These are phyloP conservation scores for Cornus suecica DNA, from an alignment of 148 eudicot species.

Conservation along the genomic window DNA sequence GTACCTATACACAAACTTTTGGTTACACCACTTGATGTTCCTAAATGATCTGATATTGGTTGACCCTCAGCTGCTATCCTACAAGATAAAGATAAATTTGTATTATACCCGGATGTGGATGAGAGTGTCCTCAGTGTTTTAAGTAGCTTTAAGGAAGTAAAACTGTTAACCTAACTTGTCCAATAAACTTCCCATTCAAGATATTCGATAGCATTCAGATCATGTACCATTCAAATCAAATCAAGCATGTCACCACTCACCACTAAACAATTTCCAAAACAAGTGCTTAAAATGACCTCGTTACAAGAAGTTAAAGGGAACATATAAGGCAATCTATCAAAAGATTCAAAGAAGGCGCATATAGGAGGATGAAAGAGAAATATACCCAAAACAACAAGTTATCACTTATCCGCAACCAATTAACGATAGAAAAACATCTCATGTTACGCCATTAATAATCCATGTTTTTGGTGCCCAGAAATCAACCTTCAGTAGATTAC, in stretches of 20 bases:
- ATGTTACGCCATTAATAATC: not conserved
- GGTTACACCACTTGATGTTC: conserved; percentile 23
- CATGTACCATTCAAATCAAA: not conserved
- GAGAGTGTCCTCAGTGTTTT: not conserved
- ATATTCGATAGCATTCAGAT: not conserved
- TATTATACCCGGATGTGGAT: conserved; percentile 6
- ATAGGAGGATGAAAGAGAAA: not conserved
- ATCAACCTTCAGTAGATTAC: not conserved
- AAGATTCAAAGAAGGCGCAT: not conserved
- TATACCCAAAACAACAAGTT: conserved; percentile 7
- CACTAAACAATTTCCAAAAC: not conserved
- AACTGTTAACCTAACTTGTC: not conserved
- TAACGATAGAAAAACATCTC: not conserved
- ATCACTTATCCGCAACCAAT: too few species aligned
- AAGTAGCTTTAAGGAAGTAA: conserved; percentile 1
- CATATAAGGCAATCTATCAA: not conserved
- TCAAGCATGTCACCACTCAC: conserved; percentile 7
- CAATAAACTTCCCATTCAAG: not conserved
- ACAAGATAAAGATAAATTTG: conserved; percentile 20
- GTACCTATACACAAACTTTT: conserved; percentile 19
- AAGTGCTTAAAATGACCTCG: not conserved
- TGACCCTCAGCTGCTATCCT: conserved; percentile 39
- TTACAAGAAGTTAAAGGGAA: not conserved
- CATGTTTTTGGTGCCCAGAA: not conserved
- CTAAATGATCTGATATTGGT: conserved; percentile 26